These are phyloP conservation scores for Fomes fomentarius DNA, from an alignment of 1,284 basidiomycete genomes.

Conservation along the genomic window DNA sequence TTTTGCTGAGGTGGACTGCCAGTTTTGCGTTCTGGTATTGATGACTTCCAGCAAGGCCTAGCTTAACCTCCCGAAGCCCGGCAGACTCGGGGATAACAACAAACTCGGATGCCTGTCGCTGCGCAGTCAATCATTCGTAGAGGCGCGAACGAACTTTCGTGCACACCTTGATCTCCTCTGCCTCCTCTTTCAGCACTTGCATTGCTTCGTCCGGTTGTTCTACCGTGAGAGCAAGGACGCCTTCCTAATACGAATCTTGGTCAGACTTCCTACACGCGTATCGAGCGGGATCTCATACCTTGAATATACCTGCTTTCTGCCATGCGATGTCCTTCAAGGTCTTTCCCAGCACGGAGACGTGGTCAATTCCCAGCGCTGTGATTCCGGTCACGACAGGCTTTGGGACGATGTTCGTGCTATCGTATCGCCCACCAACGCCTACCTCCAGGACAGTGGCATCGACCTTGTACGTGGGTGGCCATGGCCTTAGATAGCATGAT, in stretches of 20 bases:
- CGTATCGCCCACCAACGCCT: conserved; percentile 93
- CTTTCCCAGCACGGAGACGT: conserved; percentile 89
- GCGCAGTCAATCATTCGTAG: conserved; percentile 2
- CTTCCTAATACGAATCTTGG: conserved; percentile 48
- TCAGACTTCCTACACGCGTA: background rate
- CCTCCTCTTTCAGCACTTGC: conserved; percentile 67
- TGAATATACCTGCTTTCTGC: conserved; percentile 98
- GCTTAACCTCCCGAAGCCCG: conserved; percentile 54
- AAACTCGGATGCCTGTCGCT: conserved; percentile 51
- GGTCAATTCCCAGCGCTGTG: conserved; percentile 92
- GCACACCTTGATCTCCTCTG: conserved; percentile 65
- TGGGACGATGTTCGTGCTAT: conserved; percentile 97
- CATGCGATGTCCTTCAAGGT: conserved; percentile 90
- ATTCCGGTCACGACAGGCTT: conserved; percentile 89
- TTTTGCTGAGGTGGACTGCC: conserved; percentile 76
- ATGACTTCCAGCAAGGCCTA: conserved; percentile 89
- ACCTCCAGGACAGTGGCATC: conserved; percentile 96
- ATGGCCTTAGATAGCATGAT: background rate
- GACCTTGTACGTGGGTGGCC: no score
- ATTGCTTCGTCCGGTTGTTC: conserved; percentile 74
- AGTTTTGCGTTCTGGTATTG: conserved; percentile 91
- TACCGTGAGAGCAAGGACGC: conserved; percentile 86
- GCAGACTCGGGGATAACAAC: conserved; percentile 53
- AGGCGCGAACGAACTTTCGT: background rate
- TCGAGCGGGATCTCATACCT: conserved; percentile 47